Conservation (phyloP, 495 filamentous ascomycete genomes). For the Oleoguttula mirabilis region DNA sequence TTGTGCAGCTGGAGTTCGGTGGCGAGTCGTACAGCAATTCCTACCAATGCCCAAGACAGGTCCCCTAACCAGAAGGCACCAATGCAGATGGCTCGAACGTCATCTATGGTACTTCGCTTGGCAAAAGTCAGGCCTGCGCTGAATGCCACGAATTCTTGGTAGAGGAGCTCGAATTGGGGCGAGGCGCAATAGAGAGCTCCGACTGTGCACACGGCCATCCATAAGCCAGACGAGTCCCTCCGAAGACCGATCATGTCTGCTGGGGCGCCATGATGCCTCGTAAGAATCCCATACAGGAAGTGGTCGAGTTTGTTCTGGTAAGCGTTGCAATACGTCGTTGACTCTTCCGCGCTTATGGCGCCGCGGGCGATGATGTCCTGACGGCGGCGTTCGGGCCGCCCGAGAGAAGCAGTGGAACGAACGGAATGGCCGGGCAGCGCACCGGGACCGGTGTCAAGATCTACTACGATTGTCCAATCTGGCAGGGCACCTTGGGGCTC, state of each 20-base stretch:
- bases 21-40: constrained; percentile 44
- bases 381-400: too few species aligned
- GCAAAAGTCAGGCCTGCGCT: constrained; percentile 44
- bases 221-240: constrained; percentile 39
- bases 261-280: too few species aligned
- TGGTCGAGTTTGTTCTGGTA: constrained; percentile 43
- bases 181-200: constrained; percentile 41
- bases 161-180: constrained; percentile 39
- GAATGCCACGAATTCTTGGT: constrained; percentile 40
- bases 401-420: too few species aligned
- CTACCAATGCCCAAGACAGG: constrained; percentile 46
- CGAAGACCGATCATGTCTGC: too few species aligned
- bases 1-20: constrained; percentile 42
- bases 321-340: constrained; percentile 38
- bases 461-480: too few species aligned
- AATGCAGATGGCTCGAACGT: constrained; percentile 41
- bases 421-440: too few species aligned
- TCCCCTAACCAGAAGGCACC: constrained; percentile 46
- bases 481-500: too few species aligned
- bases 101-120: constrained; percentile 39
- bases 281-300: constrained; percentile 39
- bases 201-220: constrained; percentile 40
- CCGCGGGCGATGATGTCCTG: constrained; percentile 44
- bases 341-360: constrained; percentile 37
- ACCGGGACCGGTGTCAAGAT: too few species aligned